phyloP scores from a whole-genome alignment of 305 asterid species.

The Fraxinus platypoda region DNA sequence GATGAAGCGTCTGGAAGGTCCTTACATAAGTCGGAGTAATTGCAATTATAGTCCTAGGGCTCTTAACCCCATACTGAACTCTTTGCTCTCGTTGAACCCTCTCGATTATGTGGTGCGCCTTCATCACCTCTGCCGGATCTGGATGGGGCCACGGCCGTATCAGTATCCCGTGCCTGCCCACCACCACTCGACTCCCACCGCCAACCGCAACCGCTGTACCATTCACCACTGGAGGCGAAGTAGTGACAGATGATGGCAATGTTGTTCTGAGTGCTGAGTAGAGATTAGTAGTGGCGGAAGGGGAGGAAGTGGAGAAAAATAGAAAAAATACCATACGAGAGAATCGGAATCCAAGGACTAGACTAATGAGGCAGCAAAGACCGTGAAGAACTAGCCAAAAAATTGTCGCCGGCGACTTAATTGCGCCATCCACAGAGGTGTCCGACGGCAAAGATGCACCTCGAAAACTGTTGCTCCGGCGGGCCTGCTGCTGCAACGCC shows the following conservation, averaged over 20 bases:
- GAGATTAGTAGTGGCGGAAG: constrained; percentile 25
- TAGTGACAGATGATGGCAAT: constrained; percentile 14
- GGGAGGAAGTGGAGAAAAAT: constrained; percentile 53
- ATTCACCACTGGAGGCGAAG: constrained; percentile 32
- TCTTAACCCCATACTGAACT: constrained; percentile 76
- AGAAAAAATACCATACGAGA: constrained; percentile 81
- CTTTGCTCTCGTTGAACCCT: constrained; percentile 89
- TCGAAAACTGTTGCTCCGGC: constrained; percentile 80
- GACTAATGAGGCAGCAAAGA: constrained; percentile 76
- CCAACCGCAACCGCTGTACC: constrained; percentile 25
- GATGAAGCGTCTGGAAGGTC: constrained; percentile 92
- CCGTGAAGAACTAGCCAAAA: constrained; percentile 81
- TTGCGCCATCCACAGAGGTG: constrained; percentile 55
- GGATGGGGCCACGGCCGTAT: constrained; percentile 99
- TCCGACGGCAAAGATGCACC: constrained; percentile 59
- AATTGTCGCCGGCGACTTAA: constrained; percentile 69
- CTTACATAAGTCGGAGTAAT: constrained; percentile 88
- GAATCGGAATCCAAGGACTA: constrained; percentile 84
- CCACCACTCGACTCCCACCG: constrained; percentile 71
- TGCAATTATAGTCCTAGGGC: constrained; percentile 68
- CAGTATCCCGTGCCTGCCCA: constrained; percentile 91
- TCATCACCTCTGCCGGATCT: constrained; percentile 87
- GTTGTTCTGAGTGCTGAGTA: constrained; percentile 39
- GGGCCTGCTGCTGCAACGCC: constrained; percentile 76
- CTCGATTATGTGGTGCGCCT: constrained; percentile 81